Base-by-base conservation (phyloP, 2,329 filamentous ascomycete species). In the Apiospora koreana region DNA sequence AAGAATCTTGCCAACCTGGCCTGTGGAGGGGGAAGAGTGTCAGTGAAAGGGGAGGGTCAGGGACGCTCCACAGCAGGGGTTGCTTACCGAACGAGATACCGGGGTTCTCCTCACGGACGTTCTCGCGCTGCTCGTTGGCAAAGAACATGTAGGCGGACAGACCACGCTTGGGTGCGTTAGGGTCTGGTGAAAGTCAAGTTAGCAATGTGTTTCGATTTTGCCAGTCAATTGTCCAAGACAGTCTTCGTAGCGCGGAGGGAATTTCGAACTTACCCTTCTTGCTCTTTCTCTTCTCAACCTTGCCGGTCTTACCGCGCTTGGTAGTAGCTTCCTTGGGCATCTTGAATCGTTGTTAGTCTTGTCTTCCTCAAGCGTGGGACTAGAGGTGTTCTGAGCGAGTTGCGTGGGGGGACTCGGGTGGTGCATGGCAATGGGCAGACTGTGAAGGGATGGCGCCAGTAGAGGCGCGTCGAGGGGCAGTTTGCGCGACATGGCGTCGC, bases 81-180 rank as follows among this genome's bases (percentile, higher is more conserved):
- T 43, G 81, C 88, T 77, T 88, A 92, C 94, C 96, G 85, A 99
- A 99, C 77, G 93, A 92, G 86, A 98, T 97, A 78, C 95, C 95
- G 48, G 95, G 95, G 89, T 98, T 98, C 85, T 98, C 95, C 82
- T 97, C 94, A 78, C 96, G 94, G 77, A 99, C 96, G 83, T 96
- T 97, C 82, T 98, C 95, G 78, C 96, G 95, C 86, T 98, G 94
- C 86, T 98, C 96, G 81, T 98, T 98, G 90, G 96, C 96, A 83
- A 98, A 99, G 92, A 98, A 98, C 96, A 99, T 99, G 91, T 99
- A 99, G 74, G 96, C 96, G 69, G 96, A 98, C 67, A 99, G 94
- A 87, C 95, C 96, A 85, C 96, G 94, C 94, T 98, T 99, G 83
- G 96, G 96, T 72, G 95, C 95, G 86, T 98, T 98, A 84, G 94